Percentiles rank a stretch among this genome's conserved stretches.
Evolutionary conservation across 1,284 basidiomycete genomes (phyloP).

Genomic region (Trichosporon inkin): DNA sequence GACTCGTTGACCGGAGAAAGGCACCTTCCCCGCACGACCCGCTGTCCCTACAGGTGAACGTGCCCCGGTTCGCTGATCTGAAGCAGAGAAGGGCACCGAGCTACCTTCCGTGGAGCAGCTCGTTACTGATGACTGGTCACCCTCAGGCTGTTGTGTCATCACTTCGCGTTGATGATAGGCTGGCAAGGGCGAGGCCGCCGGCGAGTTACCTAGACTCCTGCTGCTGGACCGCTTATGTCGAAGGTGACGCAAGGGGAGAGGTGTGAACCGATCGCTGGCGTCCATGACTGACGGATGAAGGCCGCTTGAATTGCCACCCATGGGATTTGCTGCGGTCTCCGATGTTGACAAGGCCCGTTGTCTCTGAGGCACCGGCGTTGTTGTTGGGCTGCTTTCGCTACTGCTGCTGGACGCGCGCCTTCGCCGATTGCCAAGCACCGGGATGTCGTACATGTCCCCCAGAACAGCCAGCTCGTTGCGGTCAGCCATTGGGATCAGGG

Average conservation of each 20-base stretch:
- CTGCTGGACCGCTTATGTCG: conserved; percentile 32
- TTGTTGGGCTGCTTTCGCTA: background rate
- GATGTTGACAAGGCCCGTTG: conserved; percentile 12
- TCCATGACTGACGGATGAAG: background rate
- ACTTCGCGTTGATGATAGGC: background rate
- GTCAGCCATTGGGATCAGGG: conserved; percentile 35
- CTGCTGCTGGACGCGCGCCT: conserved; percentile 12
- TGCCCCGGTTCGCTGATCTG: conserved; percentile 12
- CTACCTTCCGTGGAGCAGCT: conserved; percentile 14
- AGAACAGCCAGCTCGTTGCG: conserved; percentile 34
- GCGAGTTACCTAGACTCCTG: conserved; percentile 17
- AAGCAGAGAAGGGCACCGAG: conserved; percentile 11
- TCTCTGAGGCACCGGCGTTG: background rate
- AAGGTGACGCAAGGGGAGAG: conserved; percentile 35
- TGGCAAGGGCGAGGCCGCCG: background rate
- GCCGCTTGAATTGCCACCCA: conserved; percentile 1
- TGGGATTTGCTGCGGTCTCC: conserved; percentile 5
- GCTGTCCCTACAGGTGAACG: background rate
- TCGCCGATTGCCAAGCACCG: conserved; percentile 17
- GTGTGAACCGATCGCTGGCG: conserved; percentile 39
- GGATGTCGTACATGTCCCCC: conserved; percentile 47
- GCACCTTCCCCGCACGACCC: background rate
- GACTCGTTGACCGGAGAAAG: conserved; percentile 18
- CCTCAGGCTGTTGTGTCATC: background rate
- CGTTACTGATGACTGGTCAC: background rate